Conservation (phyloP, 1,139 yeast species). For the Eremothecium sinecaudum region DNA sequence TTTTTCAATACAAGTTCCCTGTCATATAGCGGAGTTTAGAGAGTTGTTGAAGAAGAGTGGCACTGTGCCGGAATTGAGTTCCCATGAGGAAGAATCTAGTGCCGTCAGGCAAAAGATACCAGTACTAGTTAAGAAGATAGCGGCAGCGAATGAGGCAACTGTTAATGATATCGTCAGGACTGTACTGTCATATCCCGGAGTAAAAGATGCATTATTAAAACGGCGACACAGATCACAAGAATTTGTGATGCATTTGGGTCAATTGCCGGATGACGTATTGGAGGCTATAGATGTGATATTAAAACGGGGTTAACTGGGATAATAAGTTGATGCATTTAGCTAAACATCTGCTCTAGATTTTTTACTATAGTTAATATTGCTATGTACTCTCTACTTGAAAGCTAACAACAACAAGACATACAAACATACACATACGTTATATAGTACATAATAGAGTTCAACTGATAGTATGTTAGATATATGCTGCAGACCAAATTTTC, state of each 20-base stretch:
- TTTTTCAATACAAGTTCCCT: slow-evolving; percentile 63
- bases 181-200: slow-evolving; percentile 87
- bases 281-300: slow-evolving; percentile 3
- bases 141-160: slow-evolving; percentile 66
- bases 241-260: slow-evolving; percentile 84
- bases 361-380: not conserved
- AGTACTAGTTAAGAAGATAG: slow-evolving; percentile 29
- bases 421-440: not conserved
- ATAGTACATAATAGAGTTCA: not conserved
- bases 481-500: slow-evolving; percentile 51
- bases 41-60: slow-evolving; percentile 48
- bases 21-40: slow-evolving; percentile 58
- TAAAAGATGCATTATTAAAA: slow-evolving; percentile 72
- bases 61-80: slow-evolving; percentile 18
- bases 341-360: not conserved
- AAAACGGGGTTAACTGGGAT: not conserved
- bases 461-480: slow-evolving; percentile 22
- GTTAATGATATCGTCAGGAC: slow-evolving; percentile 82
- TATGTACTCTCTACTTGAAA: not conserved
- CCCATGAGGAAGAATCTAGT: not conserved
- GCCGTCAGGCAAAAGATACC: slow-evolving; percentile 39
- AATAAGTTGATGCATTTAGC: not conserved
- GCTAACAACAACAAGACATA: too few relatives aligned
- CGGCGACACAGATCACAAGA: slow-evolving; percentile 90
- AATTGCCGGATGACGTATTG: slow-evolving; percentile 45